Conservation (phyloP, 176 grass and related monocot species). For the Pontederia crassipes region DNA sequence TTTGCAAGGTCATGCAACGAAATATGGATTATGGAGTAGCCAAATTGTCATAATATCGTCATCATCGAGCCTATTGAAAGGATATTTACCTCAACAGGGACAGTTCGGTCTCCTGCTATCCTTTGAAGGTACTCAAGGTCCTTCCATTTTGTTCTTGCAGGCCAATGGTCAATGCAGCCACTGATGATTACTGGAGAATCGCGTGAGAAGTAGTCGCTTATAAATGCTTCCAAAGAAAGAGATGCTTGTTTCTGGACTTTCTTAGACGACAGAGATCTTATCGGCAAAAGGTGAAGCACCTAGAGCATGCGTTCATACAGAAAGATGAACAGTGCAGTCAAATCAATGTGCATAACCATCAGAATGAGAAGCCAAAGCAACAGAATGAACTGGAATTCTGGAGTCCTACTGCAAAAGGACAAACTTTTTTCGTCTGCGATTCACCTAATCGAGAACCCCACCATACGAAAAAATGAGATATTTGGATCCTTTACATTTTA, state of each 20-base stretch:
- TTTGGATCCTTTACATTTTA: slow-evolving; percentile 16
- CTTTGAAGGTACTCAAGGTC: slow-evolving; percentile 64
- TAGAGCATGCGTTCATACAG: slow-evolving; percentile 21
- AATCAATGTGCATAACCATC: too few relatives aligned
- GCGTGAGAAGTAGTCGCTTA: slow-evolving; percentile 68
- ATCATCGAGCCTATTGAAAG: neutral
- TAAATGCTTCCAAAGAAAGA: slow-evolving; percentile 85
- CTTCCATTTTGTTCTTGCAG: slow-evolving; percentile 80
- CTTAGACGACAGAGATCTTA: slow-evolving; percentile 64
- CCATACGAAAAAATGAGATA: too few relatives aligned
- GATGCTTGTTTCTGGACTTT: slow-evolving; percentile 48
- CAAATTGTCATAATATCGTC: neutral
- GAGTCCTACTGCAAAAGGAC: too few relatives aligned
- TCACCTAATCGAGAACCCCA: too few relatives aligned
- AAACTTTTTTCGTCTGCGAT: too few relatives aligned
- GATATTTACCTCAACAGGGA: slow-evolving; percentile 70
- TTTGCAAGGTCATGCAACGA: neutral
- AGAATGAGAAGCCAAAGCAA: too few relatives aligned
- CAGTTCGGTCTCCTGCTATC: slow-evolving; percentile 68
- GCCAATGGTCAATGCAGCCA: slow-evolving; percentile 81
- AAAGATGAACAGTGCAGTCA: too few relatives aligned
- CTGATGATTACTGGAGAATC: slow-evolving; percentile 76
- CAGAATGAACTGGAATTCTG: too few relatives aligned
- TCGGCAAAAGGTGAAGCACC: slow-evolving; percentile 56
- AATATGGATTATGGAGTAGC: neutral